Conservation (phyloP, 2,329 filamentous ascomycete species). For the Capronia epimyces region DNA sequence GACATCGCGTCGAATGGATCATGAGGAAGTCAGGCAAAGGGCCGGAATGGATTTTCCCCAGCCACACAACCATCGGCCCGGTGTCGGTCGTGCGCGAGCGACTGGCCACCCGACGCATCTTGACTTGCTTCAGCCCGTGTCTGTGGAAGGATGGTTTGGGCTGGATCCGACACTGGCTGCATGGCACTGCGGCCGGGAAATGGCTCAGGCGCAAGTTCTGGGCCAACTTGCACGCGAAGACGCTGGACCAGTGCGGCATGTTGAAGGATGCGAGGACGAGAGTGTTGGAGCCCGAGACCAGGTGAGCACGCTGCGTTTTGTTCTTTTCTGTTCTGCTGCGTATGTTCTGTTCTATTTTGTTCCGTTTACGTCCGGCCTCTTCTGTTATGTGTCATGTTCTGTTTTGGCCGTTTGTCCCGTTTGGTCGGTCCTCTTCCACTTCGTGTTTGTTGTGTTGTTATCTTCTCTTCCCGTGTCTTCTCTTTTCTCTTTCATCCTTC, state of each 20-base stretch:
- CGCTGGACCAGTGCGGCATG: slow-evolving; percentile 45
- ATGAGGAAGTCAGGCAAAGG: slow-evolving; percentile 41
- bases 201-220: slow-evolving; percentile 50
- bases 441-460: too few relatives aligned
- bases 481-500: too few relatives aligned
- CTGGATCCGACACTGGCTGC: slow-evolving; percentile 44
- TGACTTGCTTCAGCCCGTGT: slow-evolving; percentile 71
- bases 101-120: slow-evolving; percentile 59
- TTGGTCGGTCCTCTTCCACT: too few relatives aligned
- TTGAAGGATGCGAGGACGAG: slow-evolving; percentile 40
- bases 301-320: slow-evolving; percentile 15
- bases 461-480: too few relatives aligned
- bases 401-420: too few relatives aligned
- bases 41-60: slow-evolving; percentile 35
- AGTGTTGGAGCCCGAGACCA: slow-evolving; percentile 39
- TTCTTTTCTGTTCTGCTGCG: not conserved
- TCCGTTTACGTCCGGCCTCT: not conserved
- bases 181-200: slow-evolving; percentile 49
- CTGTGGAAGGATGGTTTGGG: slow-evolving; percentile 58
- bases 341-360: not conserved
- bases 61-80: slow-evolving; percentile 36
- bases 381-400: too few relatives aligned
- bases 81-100: slow-evolving; percentile 64
- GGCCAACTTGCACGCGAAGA: slow-evolving; percentile 46
- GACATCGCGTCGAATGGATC: slow-evolving; percentile 45